Percentiles rank a stretch among this genome's conserved stretches.
These are phyloP conservation scores for Taiozyma sp. DNA, from an alignment of 1,139 yeast species.

Conservation along the genomic window DNA sequence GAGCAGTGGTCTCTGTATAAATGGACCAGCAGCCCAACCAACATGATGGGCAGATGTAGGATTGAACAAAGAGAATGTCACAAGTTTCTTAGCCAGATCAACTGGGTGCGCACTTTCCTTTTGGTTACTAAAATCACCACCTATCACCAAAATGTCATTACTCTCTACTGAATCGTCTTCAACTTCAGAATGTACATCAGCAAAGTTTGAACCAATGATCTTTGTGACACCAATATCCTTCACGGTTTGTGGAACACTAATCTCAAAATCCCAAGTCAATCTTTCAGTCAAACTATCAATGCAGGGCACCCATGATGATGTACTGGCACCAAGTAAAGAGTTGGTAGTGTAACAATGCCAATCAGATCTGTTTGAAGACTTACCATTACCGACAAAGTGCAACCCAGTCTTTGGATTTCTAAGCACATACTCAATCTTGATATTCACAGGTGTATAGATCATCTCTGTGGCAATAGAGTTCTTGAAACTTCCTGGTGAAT, in stretches of 20 bases:
- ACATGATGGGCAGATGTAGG: slow-evolving; percentile 93
- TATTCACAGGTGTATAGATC: slow-evolving; percentile 65
- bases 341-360: slow-evolving; percentile 92
- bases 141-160: slow-evolving; percentile 56
- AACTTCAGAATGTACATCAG: slow-evolving; percentile 24
- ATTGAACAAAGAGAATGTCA: slow-evolving; percentile 74
- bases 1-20: slow-evolving; percentile 45
- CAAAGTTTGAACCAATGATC: slow-evolving; percentile 33
- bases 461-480: slow-evolving; percentile 37
- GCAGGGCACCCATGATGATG: slow-evolving; percentile 97
- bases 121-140: slow-evolving; percentile 63
- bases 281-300: slow-evolving; percentile 86
- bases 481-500: slow-evolving; percentile 32
- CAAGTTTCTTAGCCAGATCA: slow-evolving; percentile 70
- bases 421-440: slow-evolving; percentile 65
- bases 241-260: slow-evolving; percentile 76
- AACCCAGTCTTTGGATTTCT: slow-evolving; percentile 73
- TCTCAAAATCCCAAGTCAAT: slow-evolving; percentile 88
- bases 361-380: slow-evolving; percentile 31
- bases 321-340: slow-evolving; percentile 70
- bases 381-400: slow-evolving; percentile 57
- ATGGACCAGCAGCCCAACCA: slow-evolving; percentile 96
- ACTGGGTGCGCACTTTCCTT: slow-evolving; percentile 50
- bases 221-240: slow-evolving; percentile 59
- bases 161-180: slow-evolving; percentile 40